Base-by-base conservation (phyloP, 1,139 yeast genomes). In the Candida sp. region DNA sequence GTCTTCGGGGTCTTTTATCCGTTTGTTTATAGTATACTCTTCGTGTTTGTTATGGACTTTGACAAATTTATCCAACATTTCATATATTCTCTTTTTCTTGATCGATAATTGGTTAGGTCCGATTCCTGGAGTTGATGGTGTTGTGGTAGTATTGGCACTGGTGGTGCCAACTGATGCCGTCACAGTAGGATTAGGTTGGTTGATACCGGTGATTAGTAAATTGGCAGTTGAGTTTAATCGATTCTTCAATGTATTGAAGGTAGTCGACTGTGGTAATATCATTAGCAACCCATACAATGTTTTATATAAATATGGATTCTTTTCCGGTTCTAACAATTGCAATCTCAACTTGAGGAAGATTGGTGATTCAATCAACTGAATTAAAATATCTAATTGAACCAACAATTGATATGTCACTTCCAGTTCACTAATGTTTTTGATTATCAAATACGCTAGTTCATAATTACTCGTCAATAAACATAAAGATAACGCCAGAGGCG, bases 191-290 rank as follows among this genome's bases (percentile, higher is more conserved):
- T 9, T 9, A 25, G 29, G 29, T 6, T 25, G 6, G 8, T 38
- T 33, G 6, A 41, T 32, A 5, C 46, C 46, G 4, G 52, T 43
- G 21, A 51, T 56, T 38, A 53, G 56, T 5, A 63, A 60, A 19
- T 57, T 60, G 1, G 69, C 57, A 4, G 66, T 57, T 1, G 87
- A 74, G 44, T 79, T 79, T 43, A 93, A 73, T 48, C 99, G 73
- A 57, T 86, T 88, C 50, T 85, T 84, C 49, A 95, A 73, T 0
- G 87, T 82, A 21, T 79, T 82, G 62, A 89, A 95, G 0, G 99
- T 96, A n/a, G 89, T 79, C 0, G 97, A 88, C 60, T 95, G 99
- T 0, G 99, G 99, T 43, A 95, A 67, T 5, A 95, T 75, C 99
- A 95, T 95, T 46, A 95, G 71, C 39, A 95, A 77, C 1, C 99